Evolutionary conservation across 306 rosid species (phyloP).

Genomic region (Dryas octopetala): DNA sequence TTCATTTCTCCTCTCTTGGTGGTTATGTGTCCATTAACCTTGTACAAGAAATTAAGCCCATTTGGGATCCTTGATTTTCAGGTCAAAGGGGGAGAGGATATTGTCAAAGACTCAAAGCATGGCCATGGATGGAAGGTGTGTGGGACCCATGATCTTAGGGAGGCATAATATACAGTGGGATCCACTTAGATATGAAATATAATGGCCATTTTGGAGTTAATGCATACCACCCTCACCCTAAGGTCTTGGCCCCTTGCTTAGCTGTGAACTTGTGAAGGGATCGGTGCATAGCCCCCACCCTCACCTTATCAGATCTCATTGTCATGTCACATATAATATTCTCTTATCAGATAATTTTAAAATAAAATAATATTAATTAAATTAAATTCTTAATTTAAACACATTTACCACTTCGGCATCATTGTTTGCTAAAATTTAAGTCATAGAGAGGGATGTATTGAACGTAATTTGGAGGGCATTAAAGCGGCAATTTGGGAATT

Average conservation of each 20-base stretch:
- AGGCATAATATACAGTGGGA: constrained; percentile 39
- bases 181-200: constrained; percentile 43
- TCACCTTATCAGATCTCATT: constrained; percentile 3
- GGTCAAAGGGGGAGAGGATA: constrained; percentile 36
- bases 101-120: constrained; percentile 21
- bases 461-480: background rate
- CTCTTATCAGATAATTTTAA: no score
- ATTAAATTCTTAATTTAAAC: no score
- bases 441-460: background rate
- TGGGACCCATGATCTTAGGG: constrained; percentile 37
- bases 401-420: no score
- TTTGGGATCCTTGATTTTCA: constrained; percentile 11
- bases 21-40: constrained; percentile 26
- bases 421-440: no score
- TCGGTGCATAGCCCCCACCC: constrained; percentile 11
- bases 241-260: constrained; percentile 36
- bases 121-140: constrained; percentile 18
- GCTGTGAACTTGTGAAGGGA: constrained; percentile 49
- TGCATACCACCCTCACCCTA: constrained; percentile 31
- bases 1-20: constrained; percentile 5
- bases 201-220: constrained; percentile 40
- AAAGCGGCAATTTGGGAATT: background rate
- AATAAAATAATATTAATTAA: no score
- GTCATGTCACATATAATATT: no score
- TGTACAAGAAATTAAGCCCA: constrained; percentile 12